These are phyloP conservation scores for Trifolium pratense DNA, from an alignment of 306 rosid species.

Conservation along the genomic window DNA sequence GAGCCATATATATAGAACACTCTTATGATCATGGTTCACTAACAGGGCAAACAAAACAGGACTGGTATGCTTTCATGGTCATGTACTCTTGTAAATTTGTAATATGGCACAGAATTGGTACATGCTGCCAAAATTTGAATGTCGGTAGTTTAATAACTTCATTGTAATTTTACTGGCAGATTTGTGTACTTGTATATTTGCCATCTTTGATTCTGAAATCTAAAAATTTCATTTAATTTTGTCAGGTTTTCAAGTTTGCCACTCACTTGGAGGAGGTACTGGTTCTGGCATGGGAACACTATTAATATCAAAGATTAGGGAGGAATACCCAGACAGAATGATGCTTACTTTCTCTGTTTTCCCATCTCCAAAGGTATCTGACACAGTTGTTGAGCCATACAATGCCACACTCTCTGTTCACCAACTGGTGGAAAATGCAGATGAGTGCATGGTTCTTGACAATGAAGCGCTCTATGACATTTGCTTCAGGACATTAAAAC, in stretches of 20 bases:
- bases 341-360: conserved; percentile 94
- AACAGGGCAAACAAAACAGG: not conserved
- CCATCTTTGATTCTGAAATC: not conserved
- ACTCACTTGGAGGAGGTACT: conserved; percentile 96
- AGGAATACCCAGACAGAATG: conserved; percentile 94
- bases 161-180: not conserved
- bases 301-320: conserved; percentile 87
- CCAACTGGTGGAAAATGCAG: conserved; percentile 93
- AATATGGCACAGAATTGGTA: not conserved
- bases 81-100: too few relatives aligned
- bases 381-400: conserved; percentile 95
- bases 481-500: conserved; percentile 93
- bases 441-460: conserved; percentile 97
- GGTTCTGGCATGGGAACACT: conserved; percentile 97
- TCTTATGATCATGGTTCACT: not conserved
- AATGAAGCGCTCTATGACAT: conserved; percentile 95
- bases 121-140: not conserved
- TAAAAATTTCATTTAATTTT: conserved; percentile 13
- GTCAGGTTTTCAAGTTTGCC: conserved; percentile 94
- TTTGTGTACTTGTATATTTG: not conserved
- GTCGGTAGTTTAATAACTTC: not conserved
- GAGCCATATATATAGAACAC: not conserved
- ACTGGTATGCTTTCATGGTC: conserved; percentile 2
- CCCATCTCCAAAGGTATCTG: conserved; percentile 98
- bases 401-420: conserved; percentile 93